Evolutionary conservation across 768 basidiomycete species (phyloP).

Genomic region (Roridomyces roridus): DNA sequence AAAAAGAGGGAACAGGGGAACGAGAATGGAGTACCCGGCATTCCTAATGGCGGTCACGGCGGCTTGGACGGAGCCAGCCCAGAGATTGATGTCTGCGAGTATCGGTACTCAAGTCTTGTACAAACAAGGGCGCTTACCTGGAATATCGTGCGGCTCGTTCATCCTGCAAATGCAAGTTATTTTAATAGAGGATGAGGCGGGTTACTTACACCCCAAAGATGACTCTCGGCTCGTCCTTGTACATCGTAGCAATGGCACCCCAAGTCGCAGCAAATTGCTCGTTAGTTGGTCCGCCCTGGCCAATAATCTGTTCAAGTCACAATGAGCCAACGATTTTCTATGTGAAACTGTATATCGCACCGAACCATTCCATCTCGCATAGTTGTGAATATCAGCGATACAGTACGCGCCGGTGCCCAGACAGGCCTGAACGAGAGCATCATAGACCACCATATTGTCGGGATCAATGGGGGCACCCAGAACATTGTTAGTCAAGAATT

Average conservation of each 20-base stretch:
- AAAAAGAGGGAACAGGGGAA: neutral
- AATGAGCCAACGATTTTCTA: no score
- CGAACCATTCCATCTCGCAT: slow-evolving; percentile 58
- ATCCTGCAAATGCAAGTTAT: no score
- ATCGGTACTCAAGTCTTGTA: neutral
- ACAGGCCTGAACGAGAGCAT: slow-evolving; percentile 54
- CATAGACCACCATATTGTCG: slow-evolving; percentile 54
- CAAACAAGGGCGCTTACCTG: slow-evolving; percentile 27
- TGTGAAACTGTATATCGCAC: slow-evolving; percentile 29
- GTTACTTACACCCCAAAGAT: slow-evolving; percentile 59
- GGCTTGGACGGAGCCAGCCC: slow-evolving; percentile 62
- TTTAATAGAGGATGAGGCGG: no score
- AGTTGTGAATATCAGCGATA: slow-evolving; percentile 67
- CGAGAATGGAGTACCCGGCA: slow-evolving; percentile 43
- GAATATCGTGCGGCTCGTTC: slow-evolving; percentile 71
- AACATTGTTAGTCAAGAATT: slow-evolving; percentile 49
- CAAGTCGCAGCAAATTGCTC: slow-evolving; percentile 59
- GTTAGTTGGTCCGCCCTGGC: slow-evolving; percentile 66
- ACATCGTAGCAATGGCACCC: slow-evolving; percentile 57
- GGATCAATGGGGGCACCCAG: slow-evolving; percentile 47
- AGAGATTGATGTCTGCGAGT: slow-evolving; percentile 38
- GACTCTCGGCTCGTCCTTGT: slow-evolving; percentile 44
- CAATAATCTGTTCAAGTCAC: slow-evolving; percentile 52
- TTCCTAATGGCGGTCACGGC: slow-evolving; percentile 67
- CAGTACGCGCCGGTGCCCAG: slow-evolving; percentile 56